A percentile compares a stretch with the other conserved stretches of the same genome.
Conservation (phyloP, 2,329 filamentous ascomycete species). For the Blastomyces percursus region DNA sequence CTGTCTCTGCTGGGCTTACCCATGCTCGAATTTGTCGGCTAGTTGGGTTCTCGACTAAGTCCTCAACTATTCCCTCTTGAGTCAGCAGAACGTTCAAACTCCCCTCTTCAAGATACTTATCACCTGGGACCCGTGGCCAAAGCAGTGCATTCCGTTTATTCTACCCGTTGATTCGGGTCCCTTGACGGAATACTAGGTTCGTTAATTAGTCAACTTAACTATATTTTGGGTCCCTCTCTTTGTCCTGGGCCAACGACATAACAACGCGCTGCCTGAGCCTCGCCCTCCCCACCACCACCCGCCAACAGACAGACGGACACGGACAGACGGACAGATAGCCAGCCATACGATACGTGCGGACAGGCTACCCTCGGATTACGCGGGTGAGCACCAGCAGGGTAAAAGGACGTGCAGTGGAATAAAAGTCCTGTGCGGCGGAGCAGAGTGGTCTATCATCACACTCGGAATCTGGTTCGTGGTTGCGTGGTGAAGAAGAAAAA, state of each 20-base stretch:
- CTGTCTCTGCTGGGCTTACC: not conserved
- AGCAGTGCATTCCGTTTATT: no score
- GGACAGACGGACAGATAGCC: no score
- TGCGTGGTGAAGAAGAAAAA: not conserved
- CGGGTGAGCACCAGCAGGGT: not conserved
- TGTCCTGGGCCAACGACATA: not conserved
- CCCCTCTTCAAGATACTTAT: no score
- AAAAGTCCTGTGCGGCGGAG: not conserved
- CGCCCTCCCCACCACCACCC: not conserved
- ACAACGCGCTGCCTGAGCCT: not conserved
- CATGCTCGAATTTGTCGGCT: not conserved
- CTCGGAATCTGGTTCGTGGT: no score
- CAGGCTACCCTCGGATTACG: not conserved
- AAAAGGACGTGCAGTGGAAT: not conserved
- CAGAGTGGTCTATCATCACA: no score
- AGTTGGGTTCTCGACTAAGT: not conserved
- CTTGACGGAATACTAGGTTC: no score
- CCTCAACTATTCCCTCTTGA: not conserved
- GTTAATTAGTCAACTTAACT: no score
- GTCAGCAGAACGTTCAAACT: no score
- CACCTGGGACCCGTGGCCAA: no score
- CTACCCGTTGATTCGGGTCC: no score
- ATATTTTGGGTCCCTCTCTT: constrained; percentile 2
- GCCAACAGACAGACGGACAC: not conserved
- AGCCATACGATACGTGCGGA: no score